phyloP scores from a whole-genome alignment of 2,329 filamentous ascomycete genomes.

The Fusarium albosuccineum region DNA sequence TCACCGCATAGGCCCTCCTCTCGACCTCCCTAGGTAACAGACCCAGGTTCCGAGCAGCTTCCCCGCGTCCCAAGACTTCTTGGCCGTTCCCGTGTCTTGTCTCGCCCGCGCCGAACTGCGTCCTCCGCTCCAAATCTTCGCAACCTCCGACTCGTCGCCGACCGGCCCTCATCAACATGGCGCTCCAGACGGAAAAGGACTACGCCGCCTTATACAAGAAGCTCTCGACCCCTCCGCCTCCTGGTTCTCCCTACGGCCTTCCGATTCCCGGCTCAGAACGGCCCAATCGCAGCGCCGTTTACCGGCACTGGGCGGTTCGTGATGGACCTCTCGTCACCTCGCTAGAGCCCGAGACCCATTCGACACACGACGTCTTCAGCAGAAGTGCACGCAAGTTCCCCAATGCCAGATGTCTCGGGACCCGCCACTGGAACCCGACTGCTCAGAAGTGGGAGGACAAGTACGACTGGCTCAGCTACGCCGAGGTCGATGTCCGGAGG shows the following conservation, averaged over 20 bases:
- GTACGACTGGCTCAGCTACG: constrained; percentile 88
- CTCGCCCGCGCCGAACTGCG: constrained; percentile 25
- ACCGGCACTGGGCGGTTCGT: constrained; percentile 84
- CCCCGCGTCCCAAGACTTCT: constrained; percentile 21
- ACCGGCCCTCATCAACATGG: constrained; percentile 47
- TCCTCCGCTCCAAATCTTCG: constrained; percentile 9
- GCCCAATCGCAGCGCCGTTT: constrained; percentile 80
- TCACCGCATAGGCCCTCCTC: constrained; percentile 4
- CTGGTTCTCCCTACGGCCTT: constrained; percentile 83
- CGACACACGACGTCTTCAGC: constrained; percentile 87
- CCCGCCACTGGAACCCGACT: constrained; percentile 80
- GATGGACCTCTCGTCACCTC: constrained; percentile 79
- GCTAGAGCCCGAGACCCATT: constrained; percentile 77
- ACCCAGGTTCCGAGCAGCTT: constrained; percentile 17
- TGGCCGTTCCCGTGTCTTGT: constrained; percentile 14
- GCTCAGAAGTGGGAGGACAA: constrained; percentile 79
- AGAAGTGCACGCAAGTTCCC: constrained; percentile 71
- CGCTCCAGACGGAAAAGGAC: constrained; percentile 48
- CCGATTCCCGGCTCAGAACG: constrained; percentile 80
- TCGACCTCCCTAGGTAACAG: constrained; percentile 13
- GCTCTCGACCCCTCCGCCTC: constrained; percentile 73
- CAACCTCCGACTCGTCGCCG: constrained; percentile 11
- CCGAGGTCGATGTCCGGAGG: constrained; percentile 80
- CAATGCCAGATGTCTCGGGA: constrained; percentile 81
- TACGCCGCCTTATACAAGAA: constrained; percentile 61